phyloP scores from a whole-genome alignment of 75 land plant genomes.

The Larix kaempferi region DNA sequence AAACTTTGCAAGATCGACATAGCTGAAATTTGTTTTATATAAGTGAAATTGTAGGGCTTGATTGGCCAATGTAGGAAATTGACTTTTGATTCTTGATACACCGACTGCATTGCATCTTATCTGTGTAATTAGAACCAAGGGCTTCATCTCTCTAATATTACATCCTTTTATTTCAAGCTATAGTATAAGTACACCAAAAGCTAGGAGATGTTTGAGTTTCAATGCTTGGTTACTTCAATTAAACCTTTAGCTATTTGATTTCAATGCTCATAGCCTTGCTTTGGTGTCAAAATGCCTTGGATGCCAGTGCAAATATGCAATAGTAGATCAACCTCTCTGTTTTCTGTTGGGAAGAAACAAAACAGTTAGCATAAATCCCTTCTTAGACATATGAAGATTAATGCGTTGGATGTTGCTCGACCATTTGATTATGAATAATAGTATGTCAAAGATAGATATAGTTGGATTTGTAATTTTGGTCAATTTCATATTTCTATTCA shows the following conservation, averaged over 20 bases:
- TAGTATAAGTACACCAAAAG: neutral
- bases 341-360: neutral
- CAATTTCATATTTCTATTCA: conserved; percentile 25
- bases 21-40: neutral
- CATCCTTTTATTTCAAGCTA: neutral
- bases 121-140: neutral
- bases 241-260: neutral
- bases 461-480: conserved; percentile 74
- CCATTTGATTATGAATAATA: conserved; percentile 35
- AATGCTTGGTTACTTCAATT: neutral
- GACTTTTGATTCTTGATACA: neutral
- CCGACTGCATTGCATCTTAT: neutral
- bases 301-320: neutral
- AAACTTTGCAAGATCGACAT: too few species aligned
- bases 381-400: neutral
- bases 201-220: neutral
- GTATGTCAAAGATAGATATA: conserved; percentile 49
- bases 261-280: neutral
- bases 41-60: neutral
- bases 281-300: neutral
- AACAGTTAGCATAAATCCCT: neutral
- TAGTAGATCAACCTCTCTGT: neutral
- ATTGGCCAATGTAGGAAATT: neutral
- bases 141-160: neutral
- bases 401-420: conserved; percentile 28